These are phyloP conservation scores for Suillus hirtellus DNA, from an alignment of 768 basidiomycete genomes.

Conservation along the genomic window DNA sequence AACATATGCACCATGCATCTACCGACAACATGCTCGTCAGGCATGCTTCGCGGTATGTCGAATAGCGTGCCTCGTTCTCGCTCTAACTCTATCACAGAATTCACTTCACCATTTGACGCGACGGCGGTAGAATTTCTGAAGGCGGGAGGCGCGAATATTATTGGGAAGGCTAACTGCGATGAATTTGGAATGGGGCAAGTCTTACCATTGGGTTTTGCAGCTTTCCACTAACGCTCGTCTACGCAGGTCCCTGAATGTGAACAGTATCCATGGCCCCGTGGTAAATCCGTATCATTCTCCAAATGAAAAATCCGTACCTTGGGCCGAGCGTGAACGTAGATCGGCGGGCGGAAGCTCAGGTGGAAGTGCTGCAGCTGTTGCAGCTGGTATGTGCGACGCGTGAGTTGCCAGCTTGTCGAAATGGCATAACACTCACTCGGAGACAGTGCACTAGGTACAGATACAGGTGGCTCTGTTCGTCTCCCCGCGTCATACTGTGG, in stretches of 20 bases:
- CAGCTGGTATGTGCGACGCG: conserved; percentile 81
- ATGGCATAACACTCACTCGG: conserved; percentile 9
- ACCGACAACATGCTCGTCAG: conserved; percentile 78
- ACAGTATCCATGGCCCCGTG: conserved; percentile 76
- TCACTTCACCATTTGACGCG: conserved; percentile 80
- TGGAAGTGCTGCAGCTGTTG: conserved; percentile 93
- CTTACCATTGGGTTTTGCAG: not conserved
- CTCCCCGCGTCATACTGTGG: conserved; percentile 95
- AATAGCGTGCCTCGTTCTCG: not conserved
- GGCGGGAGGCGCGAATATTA: conserved; percentile 60
- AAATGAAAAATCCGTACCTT: conserved; percentile 16
- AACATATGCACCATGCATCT: conserved; percentile 73
- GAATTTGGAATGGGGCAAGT: conserved; percentile 98
- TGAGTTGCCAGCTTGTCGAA: conserved; percentile 41
- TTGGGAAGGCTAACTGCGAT: conserved; percentile 94
- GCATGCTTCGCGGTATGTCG: conserved; percentile 62
- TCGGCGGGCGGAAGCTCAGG: conserved; percentile 94
- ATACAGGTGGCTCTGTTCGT: conserved; percentile 93
- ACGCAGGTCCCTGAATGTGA: conserved; percentile 71
- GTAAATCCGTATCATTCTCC: conserved; percentile 64
- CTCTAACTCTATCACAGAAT: conserved; percentile 46
- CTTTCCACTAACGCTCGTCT: not conserved
- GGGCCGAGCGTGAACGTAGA: conserved; percentile 41
- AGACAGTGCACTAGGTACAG: conserved; percentile 83
- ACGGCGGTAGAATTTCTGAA: conserved; percentile 73